These are phyloP conservation scores for Hericium coralloides DNA, from an alignment of 768 basidiomycete species.

Conservation along the genomic window DNA sequence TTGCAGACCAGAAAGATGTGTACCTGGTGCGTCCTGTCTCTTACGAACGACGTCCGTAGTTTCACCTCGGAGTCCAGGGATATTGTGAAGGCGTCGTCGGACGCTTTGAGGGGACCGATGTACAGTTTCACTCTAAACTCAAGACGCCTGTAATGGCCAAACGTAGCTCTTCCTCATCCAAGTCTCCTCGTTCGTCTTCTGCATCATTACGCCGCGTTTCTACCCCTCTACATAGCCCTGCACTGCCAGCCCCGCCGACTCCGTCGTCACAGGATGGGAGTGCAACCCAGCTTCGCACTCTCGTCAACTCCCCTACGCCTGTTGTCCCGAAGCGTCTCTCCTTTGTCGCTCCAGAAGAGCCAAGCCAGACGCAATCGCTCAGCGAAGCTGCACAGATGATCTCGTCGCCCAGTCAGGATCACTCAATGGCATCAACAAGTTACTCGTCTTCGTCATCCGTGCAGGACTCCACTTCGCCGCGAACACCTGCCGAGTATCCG, in stretches of 20 bases:
- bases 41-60: background rate
- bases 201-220: conserved; percentile 16
- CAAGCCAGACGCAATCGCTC: background rate
- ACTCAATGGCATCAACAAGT: conserved; percentile 13
- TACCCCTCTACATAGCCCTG: conserved; percentile 14
- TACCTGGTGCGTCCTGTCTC: conserved; percentile 47
- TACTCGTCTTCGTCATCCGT: conserved; percentile 22
- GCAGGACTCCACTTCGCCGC: conserved; percentile 17
- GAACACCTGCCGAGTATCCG: conserved; percentile 15
- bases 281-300: conserved; percentile 1
- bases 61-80: conserved; percentile 37
- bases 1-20: conserved; percentile 40
- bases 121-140: conserved; percentile 63
- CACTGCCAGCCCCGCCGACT: background rate
- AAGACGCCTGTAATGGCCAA: conserved; percentile 78
- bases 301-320: background rate
- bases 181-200: conserved; percentile 20
- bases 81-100: conserved; percentile 87
- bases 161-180: conserved; percentile 34
- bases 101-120: conserved; percentile 52
- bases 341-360: background rate
- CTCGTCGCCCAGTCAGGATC: conserved; percentile 11
- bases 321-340: background rate
- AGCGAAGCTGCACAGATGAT: background rate
- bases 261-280: background rate